Conservation (phyloP, 2,329 filamentous ascomycete species). For the Ceratocystis cubensis region DNA sequence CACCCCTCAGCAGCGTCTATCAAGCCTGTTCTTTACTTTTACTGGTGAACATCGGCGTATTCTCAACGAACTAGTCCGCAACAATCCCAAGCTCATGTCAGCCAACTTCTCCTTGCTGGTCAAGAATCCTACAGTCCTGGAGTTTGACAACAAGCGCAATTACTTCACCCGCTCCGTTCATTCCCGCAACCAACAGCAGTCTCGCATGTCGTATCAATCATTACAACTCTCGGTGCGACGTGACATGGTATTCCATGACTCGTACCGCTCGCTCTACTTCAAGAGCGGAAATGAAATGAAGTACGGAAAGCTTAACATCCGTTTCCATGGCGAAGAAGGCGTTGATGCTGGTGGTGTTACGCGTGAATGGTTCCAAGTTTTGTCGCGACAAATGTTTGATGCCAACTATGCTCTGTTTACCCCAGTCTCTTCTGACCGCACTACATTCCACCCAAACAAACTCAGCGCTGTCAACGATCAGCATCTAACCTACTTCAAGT, state of each 20-base stretch:
- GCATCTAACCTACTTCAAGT: conserved; percentile 97
- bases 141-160: conserved; percentile 99
- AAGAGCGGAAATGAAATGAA: conserved; percentile 96
- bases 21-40: conserved; percentile 89
- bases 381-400: conserved; percentile 97
- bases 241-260: conserved; percentile 94
- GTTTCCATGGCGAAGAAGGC: conserved; percentile 94
- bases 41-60: conserved; percentile 97
- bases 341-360: conserved; percentile 96
- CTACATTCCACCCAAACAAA: conserved; percentile 96
- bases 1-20: conserved; percentile 62
- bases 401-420: conserved; percentile 94
- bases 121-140: conserved; percentile 96
- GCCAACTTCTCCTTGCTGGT: conserved; percentile 91
- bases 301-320: conserved; percentile 94
- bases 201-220: conserved; percentile 55
- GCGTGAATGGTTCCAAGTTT: conserved; percentile 97
- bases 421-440: conserved; percentile 90
- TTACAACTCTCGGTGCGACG: conserved; percentile 82
- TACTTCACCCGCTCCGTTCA: conserved; percentile 96
- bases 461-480: conserved; percentile 89
- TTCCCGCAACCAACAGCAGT: conserved; percentile 49
- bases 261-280: conserved; percentile 96
- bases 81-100: conserved; percentile 97
- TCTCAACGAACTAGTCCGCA: conserved; percentile 90